Evolutionary conservation across 768 basidiomycete genomes (phyloP).

Genomic region (Sporobolomyces phaffii): DNA sequence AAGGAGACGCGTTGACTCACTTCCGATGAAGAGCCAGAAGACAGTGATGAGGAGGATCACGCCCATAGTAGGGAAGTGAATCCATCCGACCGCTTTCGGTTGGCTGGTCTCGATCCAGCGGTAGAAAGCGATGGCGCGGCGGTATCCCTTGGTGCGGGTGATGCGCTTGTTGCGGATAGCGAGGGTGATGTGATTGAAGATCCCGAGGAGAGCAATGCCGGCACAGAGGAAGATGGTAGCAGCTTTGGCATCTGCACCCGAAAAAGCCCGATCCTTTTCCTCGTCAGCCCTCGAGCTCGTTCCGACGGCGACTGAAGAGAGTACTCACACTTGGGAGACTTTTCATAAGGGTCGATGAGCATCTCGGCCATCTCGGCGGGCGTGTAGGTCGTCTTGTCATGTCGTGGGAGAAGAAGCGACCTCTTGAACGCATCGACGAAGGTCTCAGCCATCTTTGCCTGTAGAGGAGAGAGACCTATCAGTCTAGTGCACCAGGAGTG

Average conservation of each 20-base stretch:
- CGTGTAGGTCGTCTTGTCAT: conserved; percentile 4
- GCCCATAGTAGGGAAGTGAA: conserved; percentile 26
- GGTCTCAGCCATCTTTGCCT: background rate
- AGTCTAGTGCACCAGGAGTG: too few relatives aligned
- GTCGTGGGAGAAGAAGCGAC: background rate
- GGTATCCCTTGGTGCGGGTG: background rate
- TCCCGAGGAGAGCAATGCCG: conserved; percentile 23
- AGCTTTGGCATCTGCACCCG: conserved; percentile 26
- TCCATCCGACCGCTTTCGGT: conserved; percentile 24
- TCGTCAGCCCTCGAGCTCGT: too few relatives aligned
- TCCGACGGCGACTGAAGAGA: background rate
- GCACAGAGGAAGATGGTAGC: conserved; percentile 27
- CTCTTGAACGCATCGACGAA: background rate
- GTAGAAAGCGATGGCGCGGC: conserved; percentile 15
- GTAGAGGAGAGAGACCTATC: too few relatives aligned
- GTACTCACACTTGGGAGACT: conserved; percentile 30
- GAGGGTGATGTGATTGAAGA: conserved; percentile 15
- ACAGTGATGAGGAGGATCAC: conserved; percentile 8
- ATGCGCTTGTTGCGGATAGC: conserved; percentile 11
- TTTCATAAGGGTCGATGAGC: conserved; percentile 32
- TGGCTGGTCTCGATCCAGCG: conserved; percentile 23
- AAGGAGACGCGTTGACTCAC: conserved; percentile 1
- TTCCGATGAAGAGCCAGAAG: conserved; percentile 29
- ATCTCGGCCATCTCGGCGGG: conserved; percentile 32
- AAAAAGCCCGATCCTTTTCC: background rate